phyloP scores from a whole-genome alignment of 2,329 filamentous ascomycete genomes.

The Aspergillus bombycis region DNA sequence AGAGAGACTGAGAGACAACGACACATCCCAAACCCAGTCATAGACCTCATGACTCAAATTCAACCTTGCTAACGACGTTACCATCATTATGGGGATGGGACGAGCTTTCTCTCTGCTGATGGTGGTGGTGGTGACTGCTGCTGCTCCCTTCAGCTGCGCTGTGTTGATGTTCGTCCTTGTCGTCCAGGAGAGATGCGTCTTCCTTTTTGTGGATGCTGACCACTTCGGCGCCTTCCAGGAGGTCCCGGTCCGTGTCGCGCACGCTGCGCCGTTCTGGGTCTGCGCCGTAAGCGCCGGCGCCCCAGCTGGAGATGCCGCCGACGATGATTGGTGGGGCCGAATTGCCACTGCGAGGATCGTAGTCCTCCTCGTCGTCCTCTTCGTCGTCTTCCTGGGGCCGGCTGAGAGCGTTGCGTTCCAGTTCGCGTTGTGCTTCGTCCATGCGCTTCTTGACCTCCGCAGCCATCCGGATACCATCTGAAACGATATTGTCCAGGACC shows the following conservation, averaged over 20 bases:
- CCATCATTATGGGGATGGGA: conserved; percentile 26
- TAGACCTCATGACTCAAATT: conserved; percentile 36
- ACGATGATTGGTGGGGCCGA: conserved; percentile 32
- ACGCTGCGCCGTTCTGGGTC: conserved; percentile 63
- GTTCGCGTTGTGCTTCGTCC: conserved; percentile 91
- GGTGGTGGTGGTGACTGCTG: neutral
- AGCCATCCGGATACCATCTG: conserved; percentile 93
- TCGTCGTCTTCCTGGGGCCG: conserved; percentile 65
- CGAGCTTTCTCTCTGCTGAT: conserved; percentile 3
- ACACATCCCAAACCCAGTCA: neutral
- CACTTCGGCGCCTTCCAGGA: conserved; percentile 73
- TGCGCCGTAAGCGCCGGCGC: conserved; percentile 50
- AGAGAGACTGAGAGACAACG: neutral
- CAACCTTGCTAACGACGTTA: conserved; percentile 41
- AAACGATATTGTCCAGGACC: conserved; percentile 96
- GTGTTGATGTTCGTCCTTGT: conserved; percentile 23
- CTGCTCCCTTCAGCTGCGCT: conserved; percentile 11
- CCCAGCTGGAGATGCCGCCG: conserved; percentile 41
- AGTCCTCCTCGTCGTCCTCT: conserved; percentile 70
- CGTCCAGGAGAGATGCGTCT: conserved; percentile 34
- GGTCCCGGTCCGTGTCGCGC: conserved; percentile 58
- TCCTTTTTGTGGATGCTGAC: conserved; percentile 48
- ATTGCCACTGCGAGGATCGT: conserved; percentile 44
- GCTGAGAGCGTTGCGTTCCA: conserved; percentile 77
- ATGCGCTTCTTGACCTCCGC: conserved; percentile 88